Evolutionary conservation across 2,329 filamentous ascomycete genomes (phyloP).

Genomic region (Alternaria arbusti): DNA sequence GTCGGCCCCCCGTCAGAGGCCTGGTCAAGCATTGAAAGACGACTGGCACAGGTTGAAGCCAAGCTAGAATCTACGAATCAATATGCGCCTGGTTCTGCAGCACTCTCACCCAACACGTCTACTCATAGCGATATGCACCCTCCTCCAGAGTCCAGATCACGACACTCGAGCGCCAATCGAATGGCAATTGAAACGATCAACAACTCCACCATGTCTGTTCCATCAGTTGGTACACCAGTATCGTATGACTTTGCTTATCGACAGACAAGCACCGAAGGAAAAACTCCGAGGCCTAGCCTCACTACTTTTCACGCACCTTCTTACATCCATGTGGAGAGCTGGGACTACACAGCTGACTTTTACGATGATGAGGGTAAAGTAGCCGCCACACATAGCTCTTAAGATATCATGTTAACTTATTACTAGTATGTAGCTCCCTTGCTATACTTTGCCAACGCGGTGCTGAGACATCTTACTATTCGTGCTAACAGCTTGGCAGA

Average conservation of each 20-base stretch:
- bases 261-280: constrained; percentile 32
- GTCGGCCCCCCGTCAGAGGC: constrained; percentile 22
- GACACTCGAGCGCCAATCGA: constrained; percentile 26
- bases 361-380: constrained; percentile 41
- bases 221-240: constrained; percentile 18
- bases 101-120: constrained; percentile 23
- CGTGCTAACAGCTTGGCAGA: no score
- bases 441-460: no score
- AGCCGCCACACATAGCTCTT: no score
- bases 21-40: constrained; percentile 28
- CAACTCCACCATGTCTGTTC: constrained; percentile 14
- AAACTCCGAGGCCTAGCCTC: constrained; percentile 31
- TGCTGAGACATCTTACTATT: no score
- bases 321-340: constrained; percentile 34
- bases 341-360: constrained; percentile 38
- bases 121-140: constrained; percentile 20
- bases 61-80: constrained; percentile 27
- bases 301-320: constrained; percentile 27
- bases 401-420: no score
- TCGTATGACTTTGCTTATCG: constrained; percentile 35
- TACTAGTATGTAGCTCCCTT: no score
- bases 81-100: constrained; percentile 17
- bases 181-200: constrained; percentile 18
- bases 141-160: constrained; percentile 11
- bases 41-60: constrained; percentile 32